Evolutionary conservation across 2,329 filamentous ascomycete species (phyloP), one percentile per base, ranked within the genome.

Genomic region (Pseudogymnoascus verrucosus): DNA sequence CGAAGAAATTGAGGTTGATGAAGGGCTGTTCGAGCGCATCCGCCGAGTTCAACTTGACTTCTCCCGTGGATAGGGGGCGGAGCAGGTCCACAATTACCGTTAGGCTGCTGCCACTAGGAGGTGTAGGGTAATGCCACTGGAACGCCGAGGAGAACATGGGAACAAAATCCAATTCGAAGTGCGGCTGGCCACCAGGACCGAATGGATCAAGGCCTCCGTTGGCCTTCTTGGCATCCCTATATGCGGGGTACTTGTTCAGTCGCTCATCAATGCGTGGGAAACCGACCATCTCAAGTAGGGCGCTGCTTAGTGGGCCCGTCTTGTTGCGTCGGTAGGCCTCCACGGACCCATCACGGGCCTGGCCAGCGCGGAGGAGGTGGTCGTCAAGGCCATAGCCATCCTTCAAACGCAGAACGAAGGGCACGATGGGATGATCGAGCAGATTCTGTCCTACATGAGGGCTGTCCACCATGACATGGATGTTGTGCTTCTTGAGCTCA

Each of bases 81-180:
- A 82, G 71, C 12, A 83, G 74, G 63, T 80, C 79, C 6, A 82
- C 79, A 61, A 88, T 81, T 1, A 87, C 79, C 0, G 82, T 86
- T 63, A 84, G 74, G 72, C 82, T 82, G 68, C 76, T 76, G 0
- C 83, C 84, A 67, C 71, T 65, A 0, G 68, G 68, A 1, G 78
- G 79, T 0, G 70, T 72, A 44, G 40, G 40, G 40, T 23, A 76
- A 65, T 81, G 78, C 78, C 78, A 80, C 68, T 81, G 79, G 73
- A 80, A 81, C 4, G 78, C 77, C 40, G 73, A 73, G 34, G 74
- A 73, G 70, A 87, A 87, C 76, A 87, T 79, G 62, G 78, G 75
- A 10, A 88, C 80, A 68, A 87, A 87, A 73, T 87, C 84, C 36
- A 85, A 77, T 73, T 86, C 83, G 67, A 86, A 85, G 67, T 86